Base-by-base conservation (phyloP, 805 yeast species). In the Nakazawaea ishiwadae region DNA sequence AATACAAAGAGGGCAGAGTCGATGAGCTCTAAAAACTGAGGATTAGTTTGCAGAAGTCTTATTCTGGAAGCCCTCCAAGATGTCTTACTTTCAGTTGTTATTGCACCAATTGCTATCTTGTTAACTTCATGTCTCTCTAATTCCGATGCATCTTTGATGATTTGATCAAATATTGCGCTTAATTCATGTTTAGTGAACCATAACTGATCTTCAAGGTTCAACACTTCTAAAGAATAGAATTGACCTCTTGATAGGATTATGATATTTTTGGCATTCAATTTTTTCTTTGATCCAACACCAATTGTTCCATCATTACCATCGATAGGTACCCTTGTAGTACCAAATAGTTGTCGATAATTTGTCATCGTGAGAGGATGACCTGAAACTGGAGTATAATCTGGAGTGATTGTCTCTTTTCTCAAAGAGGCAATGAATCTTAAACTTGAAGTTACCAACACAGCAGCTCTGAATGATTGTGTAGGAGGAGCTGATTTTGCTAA, bases 281-380 rank as follows among this genome's bases (percentile, higher is more conserved):
- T 55, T 37, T 58, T 61, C 47, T 64, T 62, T 42, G 73, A 59
- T 4, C 69, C 54, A 15, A 75, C 64, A 31, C 69, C 69, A 28
- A 54, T 53, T 27, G 58, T 59, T 24, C 50, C 46, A 19, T 45
- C 46, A 29, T 57, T 62, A 8, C 58, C 44, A 38, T 59, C 63
- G 24, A 63, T 64, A 2, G 81, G 81, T 9, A 65, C 59, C 44
- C 90, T 68, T 0, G 89, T 75, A 5, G 88, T 71, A 8, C 88
- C 89, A 58, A 84, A 84, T 18, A 84, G 58, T 48, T 79, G 79
- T 42, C 63, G 58, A 57, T 81, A 83, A 20, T 89, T 79, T 24
- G 67, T 66, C 91, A 84, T 84, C 7, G 88, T 74, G 40, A 82
- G 61, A 0, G 80, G 77, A 15, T 59, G 65, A 1, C 68, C 68